These are phyloP conservation scores for Elongisporangium undulatum DNA, from an alignment of 352 stramenopile genomes.

Conservation along the genomic window DNA sequence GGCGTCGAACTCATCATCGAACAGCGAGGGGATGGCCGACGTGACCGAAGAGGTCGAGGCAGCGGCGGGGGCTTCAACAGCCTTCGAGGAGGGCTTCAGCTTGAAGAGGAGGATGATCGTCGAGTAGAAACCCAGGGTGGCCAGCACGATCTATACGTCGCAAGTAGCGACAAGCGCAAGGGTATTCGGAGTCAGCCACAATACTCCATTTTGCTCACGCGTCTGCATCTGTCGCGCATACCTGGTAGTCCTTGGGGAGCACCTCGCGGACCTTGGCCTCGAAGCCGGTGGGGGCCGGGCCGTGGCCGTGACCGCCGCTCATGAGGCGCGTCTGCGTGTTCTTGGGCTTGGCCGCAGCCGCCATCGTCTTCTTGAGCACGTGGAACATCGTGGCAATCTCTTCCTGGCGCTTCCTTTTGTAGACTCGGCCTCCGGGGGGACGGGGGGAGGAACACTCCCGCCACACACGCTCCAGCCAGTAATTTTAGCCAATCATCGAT, in stretches of 20 bases:
- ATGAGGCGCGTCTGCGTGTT: conserved; percentile 66
- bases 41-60: conserved; percentile 33
- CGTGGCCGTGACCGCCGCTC: conserved; percentile 60
- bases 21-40: conserved; percentile 72
- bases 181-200: neutral
- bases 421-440: neutral
- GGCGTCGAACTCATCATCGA: conserved; percentile 83
- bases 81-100: conserved; percentile 80
- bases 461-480: conserved; percentile 7
- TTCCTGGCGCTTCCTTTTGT: conserved; percentile 2
- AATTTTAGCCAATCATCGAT: conserved; percentile 5
- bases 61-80: conserved; percentile 50
- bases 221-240: conserved; percentile 18
- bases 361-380: conserved; percentile 67
- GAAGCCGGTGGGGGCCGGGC: conserved; percentile 59
- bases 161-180: neutral
- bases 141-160: conserved; percentile 65
- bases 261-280: conserved; percentile 84
- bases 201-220: neutral
- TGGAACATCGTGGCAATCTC: conserved; percentile 44
- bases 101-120: conserved; percentile 81
- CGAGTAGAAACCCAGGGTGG: conserved; percentile 78
- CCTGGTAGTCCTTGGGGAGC: conserved; percentile 84
- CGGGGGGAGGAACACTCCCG: neutral
- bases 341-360: conserved; percentile 38